A percentile compares a stretch with the other conserved stretches of the same genome.
Conservation (phyloP, 345 rosid genomes). For the Ailanthus altissimus region DNA sequence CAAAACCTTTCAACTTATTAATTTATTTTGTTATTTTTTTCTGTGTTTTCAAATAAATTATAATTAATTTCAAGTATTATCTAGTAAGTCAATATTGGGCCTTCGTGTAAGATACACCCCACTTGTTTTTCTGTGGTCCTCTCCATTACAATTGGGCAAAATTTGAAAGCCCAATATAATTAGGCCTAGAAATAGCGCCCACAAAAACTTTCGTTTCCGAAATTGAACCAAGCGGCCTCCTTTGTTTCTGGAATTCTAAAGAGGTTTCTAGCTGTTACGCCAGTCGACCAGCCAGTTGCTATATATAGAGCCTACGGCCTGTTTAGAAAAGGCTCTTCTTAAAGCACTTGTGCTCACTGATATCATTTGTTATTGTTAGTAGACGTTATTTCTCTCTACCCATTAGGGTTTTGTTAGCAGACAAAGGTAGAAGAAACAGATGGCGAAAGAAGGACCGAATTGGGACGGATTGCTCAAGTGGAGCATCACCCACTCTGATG, state of each 20-base stretch:
- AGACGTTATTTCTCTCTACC: not conserved
- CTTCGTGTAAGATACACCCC: too few relatives aligned
- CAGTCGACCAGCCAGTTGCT: not conserved
- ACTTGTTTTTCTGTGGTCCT: too few relatives aligned
- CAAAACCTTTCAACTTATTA: too few relatives aligned
- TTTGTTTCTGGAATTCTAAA: not conserved
- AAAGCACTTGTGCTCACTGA: not conserved
- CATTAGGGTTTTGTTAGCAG: not conserved
- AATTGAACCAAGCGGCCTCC: not conserved
- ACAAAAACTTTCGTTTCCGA: not conserved
- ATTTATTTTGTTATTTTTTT: too few relatives aligned
- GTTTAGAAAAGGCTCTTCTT: not conserved
- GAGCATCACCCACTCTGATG: conserved; percentile 91
- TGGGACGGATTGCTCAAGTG: conserved; percentile 96
- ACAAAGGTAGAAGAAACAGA: too few relatives aligned
- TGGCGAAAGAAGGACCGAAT: conserved; percentile 80
- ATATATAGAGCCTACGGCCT: not conserved
- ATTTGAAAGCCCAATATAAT: too few relatives aligned
- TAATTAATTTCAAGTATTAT: too few relatives aligned
- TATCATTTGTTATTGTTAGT: too few relatives aligned
- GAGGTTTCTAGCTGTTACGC: not conserved
- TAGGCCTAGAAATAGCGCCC: too few relatives aligned
- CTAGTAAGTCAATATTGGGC: too few relatives aligned
- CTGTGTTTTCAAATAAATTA: too few relatives aligned
- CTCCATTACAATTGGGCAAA: too few relatives aligned